These are phyloP conservation scores for Quercus lobata DNA, from an alignment of 331 rosid species.

Conservation along the genomic window DNA sequence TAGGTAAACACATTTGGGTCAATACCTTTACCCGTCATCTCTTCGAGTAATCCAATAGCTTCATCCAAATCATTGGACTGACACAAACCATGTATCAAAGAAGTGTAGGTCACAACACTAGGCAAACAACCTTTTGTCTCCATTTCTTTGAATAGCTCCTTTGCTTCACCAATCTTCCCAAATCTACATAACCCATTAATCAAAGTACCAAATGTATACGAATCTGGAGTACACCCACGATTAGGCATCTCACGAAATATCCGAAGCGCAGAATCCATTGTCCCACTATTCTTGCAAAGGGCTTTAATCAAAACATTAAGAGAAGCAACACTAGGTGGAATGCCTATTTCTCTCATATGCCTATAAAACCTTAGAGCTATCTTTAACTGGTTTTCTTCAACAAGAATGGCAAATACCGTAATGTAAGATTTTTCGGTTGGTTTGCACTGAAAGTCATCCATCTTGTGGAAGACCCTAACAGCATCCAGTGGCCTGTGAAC, in stretches of 20 bases:
- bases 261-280: constrained; percentile 61
- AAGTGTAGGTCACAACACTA: constrained; percentile 76
- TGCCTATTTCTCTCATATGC: constrained; percentile 62
- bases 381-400: constrained; percentile 75
- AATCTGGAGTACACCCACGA: constrained; percentile 71
- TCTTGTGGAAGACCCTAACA: constrained; percentile 59
- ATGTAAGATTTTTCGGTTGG: constrained; percentile 61
- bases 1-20: constrained; percentile 85
- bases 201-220: constrained; percentile 88
- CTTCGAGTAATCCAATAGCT: constrained; percentile 60
- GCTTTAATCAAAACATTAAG: constrained; percentile 89
- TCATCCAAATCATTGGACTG: constrained; percentile 55
- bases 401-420: constrained; percentile 69
- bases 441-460: constrained; percentile 56
- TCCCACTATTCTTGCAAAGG: constrained; percentile 64
- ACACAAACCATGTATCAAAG: constrained; percentile 81
- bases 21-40: constrained; percentile 55
- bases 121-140: constrained; percentile 50
- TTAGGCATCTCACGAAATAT: constrained; percentile 75
- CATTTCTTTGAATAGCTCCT: constrained; percentile 73
- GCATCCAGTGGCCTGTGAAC: constrained; percentile 78
- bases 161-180: constrained; percentile 62
- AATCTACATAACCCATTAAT: constrained; percentile 72
- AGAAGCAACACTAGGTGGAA: constrained; percentile 61
- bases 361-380: constrained; percentile 63